A percentile compares a stretch with the other conserved stretches of the same genome.
These are phyloP conservation scores for Cytospora piceicola DNA, from an alignment of 2,329 filamentous ascomycete genomes.

Conservation along the genomic window DNA sequence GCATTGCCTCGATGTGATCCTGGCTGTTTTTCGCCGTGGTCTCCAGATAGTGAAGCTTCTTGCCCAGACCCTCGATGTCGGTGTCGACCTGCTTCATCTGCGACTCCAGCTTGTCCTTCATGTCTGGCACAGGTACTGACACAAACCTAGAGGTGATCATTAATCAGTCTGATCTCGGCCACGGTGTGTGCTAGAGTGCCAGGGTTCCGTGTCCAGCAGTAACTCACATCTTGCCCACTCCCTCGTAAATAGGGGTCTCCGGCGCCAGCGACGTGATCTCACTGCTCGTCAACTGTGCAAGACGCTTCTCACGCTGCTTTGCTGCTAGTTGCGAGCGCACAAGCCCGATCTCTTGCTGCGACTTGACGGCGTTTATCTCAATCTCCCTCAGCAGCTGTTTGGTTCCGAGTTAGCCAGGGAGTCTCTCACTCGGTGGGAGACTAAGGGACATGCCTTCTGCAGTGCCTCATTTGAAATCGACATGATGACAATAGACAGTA, in stretches of 20 bases:
- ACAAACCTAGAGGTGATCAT: slow-evolving; percentile 72
- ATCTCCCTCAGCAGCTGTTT: slow-evolving; percentile 87
- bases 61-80: slow-evolving; percentile 80
- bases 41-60: slow-evolving; percentile 91
- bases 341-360: slow-evolving; percentile 89
- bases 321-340: slow-evolving; percentile 81
- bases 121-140: slow-evolving; percentile 69
- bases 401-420: slow-evolving; percentile 2
- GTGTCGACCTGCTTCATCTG: slow-evolving; percentile 76
- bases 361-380: slow-evolving; percentile 82
- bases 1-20: slow-evolving; percentile 87
- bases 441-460: slow-evolving; percentile 71
- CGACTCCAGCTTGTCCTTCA: slow-evolving; percentile 74
- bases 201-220: neutral
- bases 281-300: slow-evolving; percentile 82
- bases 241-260: slow-evolving; percentile 86
- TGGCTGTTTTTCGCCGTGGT: slow-evolving; percentile 94
- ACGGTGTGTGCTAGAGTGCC: slow-evolving; percentile 13
- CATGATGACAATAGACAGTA: slow-evolving; percentile 52
- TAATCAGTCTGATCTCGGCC: slow-evolving; percentile 5
- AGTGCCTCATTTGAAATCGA: slow-evolving; percentile 92
- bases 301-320: slow-evolving; percentile 86
- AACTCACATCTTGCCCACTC: slow-evolving; percentile 91
- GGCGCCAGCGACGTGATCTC: slow-evolving; percentile 79
- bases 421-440: neutral